Percentiles rank a stretch among this genome's conserved stretches.
Conservation (phyloP, 2,329 filamentous ascomycete genomes). For the Lasiodiplodia sp. region DNA sequence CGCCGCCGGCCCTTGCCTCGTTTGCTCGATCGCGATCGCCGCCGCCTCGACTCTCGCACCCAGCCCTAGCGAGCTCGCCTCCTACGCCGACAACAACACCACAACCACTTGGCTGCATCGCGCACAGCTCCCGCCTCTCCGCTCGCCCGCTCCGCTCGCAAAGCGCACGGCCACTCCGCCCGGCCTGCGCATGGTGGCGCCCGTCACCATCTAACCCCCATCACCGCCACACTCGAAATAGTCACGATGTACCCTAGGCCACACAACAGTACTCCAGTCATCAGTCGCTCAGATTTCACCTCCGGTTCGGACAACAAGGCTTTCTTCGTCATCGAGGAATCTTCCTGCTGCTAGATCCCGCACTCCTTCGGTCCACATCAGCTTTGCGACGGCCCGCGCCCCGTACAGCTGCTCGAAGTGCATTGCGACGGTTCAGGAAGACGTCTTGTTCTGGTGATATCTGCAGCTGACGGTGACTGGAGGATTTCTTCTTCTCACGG, state of each 20-base stretch:
- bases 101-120: constrained; percentile 18
- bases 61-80: constrained; percentile 30
- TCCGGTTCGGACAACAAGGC: constrained; percentile 47
- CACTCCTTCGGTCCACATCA: constrained; percentile 22
- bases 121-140: constrained; percentile 33
- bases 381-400: constrained; percentile 20
- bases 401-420: constrained; percentile 41
- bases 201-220: constrained; percentile 39
- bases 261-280: constrained; percentile 49
- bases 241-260: constrained; percentile 47
- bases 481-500: constrained; percentile 33
- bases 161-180: constrained; percentile 24
- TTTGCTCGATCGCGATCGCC: constrained; percentile 41
- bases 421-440: constrained; percentile 44
- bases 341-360: constrained; percentile 36
- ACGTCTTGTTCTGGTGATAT: constrained; percentile 52
- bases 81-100: constrained; percentile 28
- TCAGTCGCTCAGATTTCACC: constrained; percentile 52
- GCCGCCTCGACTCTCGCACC: constrained; percentile 31
- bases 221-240: constrained; percentile 34
- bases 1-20: constrained; percentile 36
- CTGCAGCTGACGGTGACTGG: constrained; percentile 55
- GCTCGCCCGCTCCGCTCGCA: constrained; percentile 20
- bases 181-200: constrained; percentile 29
- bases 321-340: constrained; percentile 46